Evolutionary conservation across 2,329 filamentous ascomycete species (phyloP), one percentile per base, ranked within the genome.

Genomic region (Ilyonectria mors-panacis): DNA sequence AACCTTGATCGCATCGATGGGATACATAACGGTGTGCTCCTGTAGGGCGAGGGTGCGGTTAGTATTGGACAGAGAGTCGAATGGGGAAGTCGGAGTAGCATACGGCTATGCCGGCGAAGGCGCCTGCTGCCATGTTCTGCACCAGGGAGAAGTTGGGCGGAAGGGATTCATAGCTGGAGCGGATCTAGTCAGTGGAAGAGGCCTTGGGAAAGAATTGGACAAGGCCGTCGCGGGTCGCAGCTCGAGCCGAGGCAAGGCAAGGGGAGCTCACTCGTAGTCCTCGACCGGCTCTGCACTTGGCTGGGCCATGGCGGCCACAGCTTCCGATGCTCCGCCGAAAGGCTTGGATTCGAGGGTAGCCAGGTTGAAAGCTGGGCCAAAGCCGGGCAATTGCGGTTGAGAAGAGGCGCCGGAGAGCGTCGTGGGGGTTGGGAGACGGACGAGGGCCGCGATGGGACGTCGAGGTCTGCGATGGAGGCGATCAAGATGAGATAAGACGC

Each of bases 11-110:
- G 97, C 90, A 85, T 99, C 96, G 79, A 99, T 93, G 21, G 96
- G 96, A 80, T 99, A 99, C 96, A 99, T 98, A 77, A 97, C 95
- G 66, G 95, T 97, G 83, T 98, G 95, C 85, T 98, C 95, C 95
- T 98, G 74, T 58, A 68, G 23, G 28, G 28, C 39, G 28, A 59
- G 59, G 13, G 47, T 75, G 67, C 75, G 71, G 72, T 63, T 47
- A 45, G 50, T 51, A 37, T 37, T 48, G 62, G 53, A 21, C 42
- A 42, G 21, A 19, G 35, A 26, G 33, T 37, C 33, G 37, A 39
- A 23, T n/a, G 19, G 28, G 39, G 35, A 19, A 26, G 21, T 21
- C 35, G 48, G 42, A 59, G 26, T 28, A 23, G 55, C 91, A 76
- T 91, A 97, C 94, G 77, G 95, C 94, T 83, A 98, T 97, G 75